Conservation (phyloP, 768 basidiomycete species). For the Trametes meyenii region DNA sequence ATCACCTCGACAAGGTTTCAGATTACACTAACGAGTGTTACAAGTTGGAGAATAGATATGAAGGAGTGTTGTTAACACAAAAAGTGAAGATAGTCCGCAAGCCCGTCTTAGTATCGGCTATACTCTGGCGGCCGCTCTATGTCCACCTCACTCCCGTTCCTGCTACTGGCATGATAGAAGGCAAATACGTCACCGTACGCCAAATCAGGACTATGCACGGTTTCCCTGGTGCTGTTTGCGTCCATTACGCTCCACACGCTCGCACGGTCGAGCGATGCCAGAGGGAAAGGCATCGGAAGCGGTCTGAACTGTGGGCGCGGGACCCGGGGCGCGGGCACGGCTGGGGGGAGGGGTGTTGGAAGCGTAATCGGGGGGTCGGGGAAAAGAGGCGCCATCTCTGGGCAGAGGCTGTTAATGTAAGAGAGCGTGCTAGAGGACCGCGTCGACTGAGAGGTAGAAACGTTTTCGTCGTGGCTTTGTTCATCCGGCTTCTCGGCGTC, state of each 20-base stretch:
- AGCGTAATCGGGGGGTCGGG: background rate
- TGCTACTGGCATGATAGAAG: background rate
- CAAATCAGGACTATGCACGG: background rate
- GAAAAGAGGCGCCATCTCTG: background rate
- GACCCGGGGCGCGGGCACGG: no score
- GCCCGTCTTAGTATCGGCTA: background rate
- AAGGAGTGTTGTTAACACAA: no score
- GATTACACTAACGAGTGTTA: no score
- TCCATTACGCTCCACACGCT: conserved; percentile 8
- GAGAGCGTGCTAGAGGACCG: conserved; percentile 1
- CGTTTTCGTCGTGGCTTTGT: background rate
- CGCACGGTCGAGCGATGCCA: background rate
- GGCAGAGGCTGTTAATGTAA: conserved; percentile 11
- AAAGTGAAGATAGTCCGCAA: no score
- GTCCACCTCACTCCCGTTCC: background rate
- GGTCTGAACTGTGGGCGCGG: background rate
- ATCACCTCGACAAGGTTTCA: background rate
- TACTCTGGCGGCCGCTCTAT: conserved; percentile 4
- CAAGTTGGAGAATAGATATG: no score
- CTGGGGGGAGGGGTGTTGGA: background rate
- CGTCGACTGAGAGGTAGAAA: background rate
- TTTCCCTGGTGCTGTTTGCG: background rate
- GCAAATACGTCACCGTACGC: background rate
- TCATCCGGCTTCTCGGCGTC: background rate
- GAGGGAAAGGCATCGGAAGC: background rate